Evolutionary conservation across 2,329 filamentous ascomycete species (phyloP), one percentile per base, ranked within the genome.

Genomic region (Colletotrichum chrysophilum): DNA sequence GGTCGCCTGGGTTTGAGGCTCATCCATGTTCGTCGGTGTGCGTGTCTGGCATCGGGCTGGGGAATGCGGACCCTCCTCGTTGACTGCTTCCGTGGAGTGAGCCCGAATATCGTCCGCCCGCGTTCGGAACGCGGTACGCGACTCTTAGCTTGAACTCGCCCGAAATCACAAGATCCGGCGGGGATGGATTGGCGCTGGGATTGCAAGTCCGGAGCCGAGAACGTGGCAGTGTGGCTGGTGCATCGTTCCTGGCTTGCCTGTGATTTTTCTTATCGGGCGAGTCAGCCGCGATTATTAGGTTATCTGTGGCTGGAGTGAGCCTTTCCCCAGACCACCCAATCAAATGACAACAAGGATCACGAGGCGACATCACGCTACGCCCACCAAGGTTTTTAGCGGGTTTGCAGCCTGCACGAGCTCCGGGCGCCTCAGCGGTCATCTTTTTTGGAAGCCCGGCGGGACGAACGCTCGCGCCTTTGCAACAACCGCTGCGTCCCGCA

Each of bases 21-120:
- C 78, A 75, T 78, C 78, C 82, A 85, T 85, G 12, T 21, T 52
- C 43, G 60, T 76, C 70, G n/a, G 69, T 43, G 28, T 66, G 16
- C 26, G 55, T 24, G n/a, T 30, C 21, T 28, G 43, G 43, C 30
- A 76, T 69, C 48, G 56, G 58, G 52, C 48, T 36, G 56, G 24
- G 18, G n/a, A 60, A 48, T 26, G 34, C n/a, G 32, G 43, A 21
- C 43, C 32, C 52, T 62, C 3, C 36, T 48, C 14, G 26, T 32
- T 32, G 61, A 36, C 21, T 68, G 43, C 64, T 24, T 21, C 56
- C 72, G 38, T 36, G 60, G 43, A n/a, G 24, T 36, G 38, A 18
- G n/a, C 28, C 58, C 56, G 70, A 34, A 43, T 62, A 32, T 58
- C 38, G 38, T 18, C 43, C 66, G 48, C 30, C 66, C 71, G 75